Evolutionary conservation across 441 rosid genomes (phyloP), one percentile per base, ranked within the genome.

Genomic region (Gossypium schwendimanii): DNA sequence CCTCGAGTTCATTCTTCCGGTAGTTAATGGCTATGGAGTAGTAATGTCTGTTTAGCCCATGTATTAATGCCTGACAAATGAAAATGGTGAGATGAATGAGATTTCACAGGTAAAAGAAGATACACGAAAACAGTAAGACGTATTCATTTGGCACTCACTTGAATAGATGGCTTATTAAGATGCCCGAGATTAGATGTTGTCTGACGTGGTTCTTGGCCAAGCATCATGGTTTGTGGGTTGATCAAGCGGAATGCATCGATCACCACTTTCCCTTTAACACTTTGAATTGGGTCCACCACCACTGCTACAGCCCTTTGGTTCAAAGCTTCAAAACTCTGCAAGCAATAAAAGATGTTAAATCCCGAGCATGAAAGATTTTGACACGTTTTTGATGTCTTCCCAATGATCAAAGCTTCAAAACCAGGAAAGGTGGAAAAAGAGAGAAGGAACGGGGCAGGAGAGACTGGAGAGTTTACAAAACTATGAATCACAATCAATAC

Each of bases 161-260:
- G 96, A 79, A 95, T 95, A 20, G 99, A 95, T 76, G 98, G 98
- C 74, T 95, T 95, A 82, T 92, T 92, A 79, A 92, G 90, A 84
- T 92, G 97, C 12, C 99, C 99, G 62, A 92, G 94, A 84, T 92
- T 95, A 11, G 96, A 95, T 59, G 97, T 95, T 50, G 96, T 95
- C 66, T 95, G 97, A 41, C 97, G 81, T 14, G 98, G 98, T 77
- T 95, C 99, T 77, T 95, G 99, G 76, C 99, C 98, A 81, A 95
- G 97, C 99, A 95, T 95, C 92, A 95, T 95, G 36, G 99, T 95
- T 76, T 92, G 99, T 4, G 98, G 99, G 66, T 92, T 95, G 62
- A 95, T 95, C 67, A 94, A 84, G 24, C 99, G 97, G 78, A 95
- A 95, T 12, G 99, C 99, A 84, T 95, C 99, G 77, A 95, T 95